phyloP scores from a whole-genome alignment of 2,329 filamentous ascomycete genomes.

The Calonectria pteridis region DNA sequence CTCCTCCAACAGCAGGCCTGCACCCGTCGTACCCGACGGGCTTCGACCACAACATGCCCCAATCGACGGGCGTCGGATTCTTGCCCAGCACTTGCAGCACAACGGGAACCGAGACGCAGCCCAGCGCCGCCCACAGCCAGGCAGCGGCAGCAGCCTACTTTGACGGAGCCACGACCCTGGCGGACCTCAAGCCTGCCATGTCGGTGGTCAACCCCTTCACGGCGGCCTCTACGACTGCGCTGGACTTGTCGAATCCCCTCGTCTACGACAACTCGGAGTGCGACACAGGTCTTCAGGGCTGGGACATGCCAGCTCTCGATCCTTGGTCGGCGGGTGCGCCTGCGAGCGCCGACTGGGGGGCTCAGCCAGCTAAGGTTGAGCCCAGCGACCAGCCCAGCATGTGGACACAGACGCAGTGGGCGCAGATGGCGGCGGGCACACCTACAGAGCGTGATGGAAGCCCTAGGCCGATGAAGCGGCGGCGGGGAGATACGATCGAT shows the following conservation, averaged over 20 bases:
- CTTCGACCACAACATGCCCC: slow-evolving; percentile 56
- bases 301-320: slow-evolving; percentile 55
- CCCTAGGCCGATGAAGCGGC: slow-evolving; percentile 53
- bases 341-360: slow-evolving; percentile 50
- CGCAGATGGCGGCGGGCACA: slow-evolving; percentile 42
- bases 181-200: slow-evolving; percentile 52
- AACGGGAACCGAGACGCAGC: slow-evolving; percentile 43
- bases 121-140: slow-evolving; percentile 39
- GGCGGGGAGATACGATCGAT: slow-evolving; percentile 49
- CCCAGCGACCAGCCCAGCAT: slow-evolving; percentile 46
- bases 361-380: slow-evolving; percentile 48
- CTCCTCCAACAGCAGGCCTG: slow-evolving; percentile 66
- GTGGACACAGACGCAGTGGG: slow-evolving; percentile 53
- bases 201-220: slow-evolving; percentile 48
- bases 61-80: slow-evolving; percentile 47
- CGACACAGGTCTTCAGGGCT: slow-evolving; percentile 50
- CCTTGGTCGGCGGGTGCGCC: slow-evolving; percentile 47
- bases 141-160: slow-evolving; percentile 43
- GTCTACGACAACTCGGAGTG: slow-evolving; percentile 51
- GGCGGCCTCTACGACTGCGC: slow-evolving; percentile 39
- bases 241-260: slow-evolving; percentile 50
- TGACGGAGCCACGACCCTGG: slow-evolving; percentile 48
- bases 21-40: slow-evolving; percentile 60
- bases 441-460: slow-evolving; percentile 50
- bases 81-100: slow-evolving; percentile 46